These are phyloP conservation scores for Paraconiothyrium brasiliense DNA, from an alignment of 2,329 filamentous ascomycete genomes.

Conservation along the genomic window DNA sequence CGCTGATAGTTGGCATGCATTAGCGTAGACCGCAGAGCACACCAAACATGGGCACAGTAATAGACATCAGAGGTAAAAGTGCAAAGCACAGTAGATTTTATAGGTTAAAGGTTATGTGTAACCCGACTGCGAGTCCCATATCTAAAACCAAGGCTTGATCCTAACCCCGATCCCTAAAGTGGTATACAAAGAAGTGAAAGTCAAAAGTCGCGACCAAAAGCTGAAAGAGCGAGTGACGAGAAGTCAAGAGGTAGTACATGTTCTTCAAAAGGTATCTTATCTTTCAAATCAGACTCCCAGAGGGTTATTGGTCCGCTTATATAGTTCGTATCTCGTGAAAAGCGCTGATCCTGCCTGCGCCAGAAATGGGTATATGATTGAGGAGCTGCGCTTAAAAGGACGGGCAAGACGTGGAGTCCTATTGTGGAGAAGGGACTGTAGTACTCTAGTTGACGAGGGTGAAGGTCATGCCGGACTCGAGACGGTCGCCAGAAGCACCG, in stretches of 20 bases:
- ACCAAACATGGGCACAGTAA: background rate
- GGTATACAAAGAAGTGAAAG: conserved; percentile 37
- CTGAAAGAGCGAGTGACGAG: conserved; percentile 38
- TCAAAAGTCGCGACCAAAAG: conserved; percentile 11
- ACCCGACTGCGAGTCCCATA: conserved; percentile 25
- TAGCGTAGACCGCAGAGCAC: too few relatives aligned
- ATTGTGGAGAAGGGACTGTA: conserved; percentile 22
- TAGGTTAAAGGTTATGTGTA: conserved; percentile 25
- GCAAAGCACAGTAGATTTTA: conserved; percentile 17
- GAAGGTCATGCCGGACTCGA: conserved; percentile 36
- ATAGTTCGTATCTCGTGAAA: conserved; percentile 49
- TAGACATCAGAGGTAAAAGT: background rate
- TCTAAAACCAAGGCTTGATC: conserved; percentile 21
- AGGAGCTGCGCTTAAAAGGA: conserved; percentile 35
- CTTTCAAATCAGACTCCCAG: conserved; percentile 24
- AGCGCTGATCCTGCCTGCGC: conserved; percentile 52
- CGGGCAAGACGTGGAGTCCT: conserved; percentile 24
- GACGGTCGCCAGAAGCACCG: conserved; percentile 24
- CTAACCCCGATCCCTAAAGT: conserved; percentile 26
- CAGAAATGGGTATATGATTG: conserved; percentile 45
- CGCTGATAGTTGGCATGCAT: too few relatives aligned
- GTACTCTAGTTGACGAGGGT: conserved; percentile 21
- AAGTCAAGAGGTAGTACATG: conserved; percentile 23
- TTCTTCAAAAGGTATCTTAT: conserved; percentile 22
- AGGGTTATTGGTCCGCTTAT: conserved; percentile 33